Percentiles rank a stretch among this genome's conserved stretches.
Evolutionary conservation across 1,284 basidiomycete species (phyloP).

Genomic region (Neotropicomus parvogracilis): DNA sequence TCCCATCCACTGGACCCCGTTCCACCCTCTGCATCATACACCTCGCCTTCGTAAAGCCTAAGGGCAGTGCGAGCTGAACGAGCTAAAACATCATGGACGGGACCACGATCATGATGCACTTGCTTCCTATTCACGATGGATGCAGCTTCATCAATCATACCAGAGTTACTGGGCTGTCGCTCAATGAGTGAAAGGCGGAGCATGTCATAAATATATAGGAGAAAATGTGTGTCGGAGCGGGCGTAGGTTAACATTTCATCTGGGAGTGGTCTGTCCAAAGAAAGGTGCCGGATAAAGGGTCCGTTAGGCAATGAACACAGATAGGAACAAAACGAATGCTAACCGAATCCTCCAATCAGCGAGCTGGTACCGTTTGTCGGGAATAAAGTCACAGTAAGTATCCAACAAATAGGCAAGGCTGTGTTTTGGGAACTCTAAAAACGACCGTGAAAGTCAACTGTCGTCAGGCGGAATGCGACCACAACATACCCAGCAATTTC

Average conservation of each 20-base stretch:
- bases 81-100: constrained; percentile 56
- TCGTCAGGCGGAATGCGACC: background rate
- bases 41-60: constrained; percentile 61
- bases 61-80: constrained; percentile 74
- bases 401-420: constrained; percentile 83
- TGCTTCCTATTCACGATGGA: constrained; percentile 8
- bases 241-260: constrained; percentile 91
- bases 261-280: constrained; percentile 68
- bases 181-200: constrained; percentile 85
- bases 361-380: constrained; percentile 94
- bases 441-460: constrained; percentile 7
- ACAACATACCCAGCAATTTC: constrained; percentile 64
- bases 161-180: constrained; percentile 43
- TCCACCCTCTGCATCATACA: constrained; percentile 67
- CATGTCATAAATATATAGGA: constrained; percentile 90
- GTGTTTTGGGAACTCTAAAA: constrained; percentile 73
- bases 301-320: background rate
- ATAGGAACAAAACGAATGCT: constrained; percentile 21
- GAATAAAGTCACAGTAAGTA: constrained; percentile 86
- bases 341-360: constrained; percentile 96
- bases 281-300: background rate
- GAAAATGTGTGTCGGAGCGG: constrained; percentile 92
- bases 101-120: constrained; percentile 26
- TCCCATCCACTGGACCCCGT: constrained; percentile 73
- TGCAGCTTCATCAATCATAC: constrained; percentile 25